A percentile compares a stretch with the other conserved stretches of the same genome.
These are phyloP conservation scores for Botrytis aclada DNA, from an alignment of 2,329 filamentous ascomycete genomes.

Conservation along the genomic window DNA sequence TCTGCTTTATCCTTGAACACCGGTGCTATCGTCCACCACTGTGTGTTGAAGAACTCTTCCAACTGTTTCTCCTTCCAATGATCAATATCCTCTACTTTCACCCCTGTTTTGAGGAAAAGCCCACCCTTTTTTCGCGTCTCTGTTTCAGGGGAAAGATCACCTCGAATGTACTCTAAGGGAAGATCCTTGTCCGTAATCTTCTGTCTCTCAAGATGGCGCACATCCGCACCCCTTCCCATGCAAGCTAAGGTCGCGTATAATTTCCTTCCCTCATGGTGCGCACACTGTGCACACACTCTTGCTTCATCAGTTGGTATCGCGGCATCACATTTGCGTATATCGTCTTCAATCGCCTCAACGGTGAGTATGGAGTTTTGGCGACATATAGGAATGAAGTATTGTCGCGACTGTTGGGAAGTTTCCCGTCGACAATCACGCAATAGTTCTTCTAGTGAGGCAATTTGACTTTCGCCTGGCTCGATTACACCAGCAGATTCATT, in stretches of 20 bases:
- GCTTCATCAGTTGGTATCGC: conserved; percentile 11
- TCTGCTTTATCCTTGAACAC: conserved; percentile 21
- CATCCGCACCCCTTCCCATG: conserved; percentile 21
- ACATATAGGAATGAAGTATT: conserved; percentile 21
- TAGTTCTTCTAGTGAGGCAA: not conserved
- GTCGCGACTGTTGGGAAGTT: not conserved
- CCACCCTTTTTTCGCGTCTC: conserved; percentile 5
- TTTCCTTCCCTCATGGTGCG: conserved; percentile 2
- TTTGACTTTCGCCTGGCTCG: not conserved
- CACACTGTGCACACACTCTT: not conserved
- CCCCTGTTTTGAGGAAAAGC: not conserved
- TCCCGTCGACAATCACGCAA: not conserved
- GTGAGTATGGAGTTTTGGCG: conserved; percentile 23
- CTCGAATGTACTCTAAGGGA: conserved; percentile 19
- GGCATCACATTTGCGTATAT: conserved; percentile 15
- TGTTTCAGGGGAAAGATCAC: not conserved
- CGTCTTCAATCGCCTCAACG: conserved; percentile 3
- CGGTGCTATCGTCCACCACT: conserved; percentile 29
- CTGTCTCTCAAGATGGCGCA: conserved; percentile 21
- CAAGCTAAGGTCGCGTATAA: conserved; percentile 26
- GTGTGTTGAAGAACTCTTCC: conserved; percentile 23
- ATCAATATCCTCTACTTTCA: conserved; percentile 17
- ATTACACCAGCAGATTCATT: too few relatives aligned
- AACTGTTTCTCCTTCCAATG: conserved; percentile 21
- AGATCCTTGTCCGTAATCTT: conserved; percentile 23